Base-by-base conservation (phyloP, 331 rosid genomes). In the Erythrophleum ivorense region DNA sequence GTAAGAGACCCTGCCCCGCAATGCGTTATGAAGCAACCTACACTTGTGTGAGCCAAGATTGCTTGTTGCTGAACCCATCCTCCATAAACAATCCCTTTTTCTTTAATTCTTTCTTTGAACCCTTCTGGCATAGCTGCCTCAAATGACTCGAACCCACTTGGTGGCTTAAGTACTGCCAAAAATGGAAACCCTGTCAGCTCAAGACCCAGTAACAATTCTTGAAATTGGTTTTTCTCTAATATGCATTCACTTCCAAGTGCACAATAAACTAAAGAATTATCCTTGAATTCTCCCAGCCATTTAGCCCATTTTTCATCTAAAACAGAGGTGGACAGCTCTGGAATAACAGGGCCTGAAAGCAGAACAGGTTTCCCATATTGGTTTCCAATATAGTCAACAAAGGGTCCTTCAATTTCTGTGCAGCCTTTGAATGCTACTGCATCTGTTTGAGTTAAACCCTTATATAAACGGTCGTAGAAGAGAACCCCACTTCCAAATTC, bases 351-450 rank as follows among this genome's bases (percentile, higher is more conserved):
- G 1, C 89, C 87, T 5, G 89, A 65, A 9, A 83, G 81, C 43
- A 85, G 1, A 9, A 75, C 64, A 0, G 84, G 84, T 75, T 89
- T 89, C 11, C 48, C 67, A 43, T 84, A 86, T 19, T 87, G 79
- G 0, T 43, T 36, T 45, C 7, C 55, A 9, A 89, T 79, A 57
- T 78, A 89, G 0, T 83, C 86, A 4, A 75, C 75, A 46, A 48
- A 86, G 70, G 90, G 90, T 9, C 95, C 95, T 16, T 88, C 93
- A 34, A 89, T 86, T 79, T 89, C 87, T 76, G 84, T 81, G 7
- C 84, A 81, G 0, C 87, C 85, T 70, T 82, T 91, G 86, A 85
- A 88, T 14, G 82, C 92, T 11, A 84, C 8, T 8, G 90, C 94
- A 67, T 91, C 89, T 50, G 84, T 2, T 1, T 53, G 60, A 0